phyloP scores from a whole-genome alignment of 352 stramenopile genomes.

The Globisporangium splendens region DNA sequence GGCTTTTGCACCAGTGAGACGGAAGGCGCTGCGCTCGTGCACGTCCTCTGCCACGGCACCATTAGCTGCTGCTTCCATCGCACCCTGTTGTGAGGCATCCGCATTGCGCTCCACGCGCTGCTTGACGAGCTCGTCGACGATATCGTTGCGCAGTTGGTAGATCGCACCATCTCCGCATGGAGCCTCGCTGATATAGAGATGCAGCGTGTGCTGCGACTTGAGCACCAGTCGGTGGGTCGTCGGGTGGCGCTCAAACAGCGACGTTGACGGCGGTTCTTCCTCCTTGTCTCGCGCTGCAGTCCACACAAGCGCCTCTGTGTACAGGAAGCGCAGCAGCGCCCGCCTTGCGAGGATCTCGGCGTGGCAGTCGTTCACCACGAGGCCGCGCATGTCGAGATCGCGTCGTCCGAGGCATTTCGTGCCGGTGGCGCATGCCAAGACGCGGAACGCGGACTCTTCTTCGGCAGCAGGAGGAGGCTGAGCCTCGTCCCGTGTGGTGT shows the following conservation, averaged over 20 bases:
- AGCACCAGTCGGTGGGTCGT: conserved; percentile 39
- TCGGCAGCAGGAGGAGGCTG: not conserved
- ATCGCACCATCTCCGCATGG: conserved; percentile 94
- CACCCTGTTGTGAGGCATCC: not conserved
- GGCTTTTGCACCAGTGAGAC: conserved; percentile 62
- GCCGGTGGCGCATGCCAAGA: conserved; percentile 56
- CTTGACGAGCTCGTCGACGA: conserved; percentile 59
- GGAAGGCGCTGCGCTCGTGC: conserved; percentile 36
- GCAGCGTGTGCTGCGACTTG: conserved; percentile 61
- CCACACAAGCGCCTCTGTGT: conserved; percentile 63
- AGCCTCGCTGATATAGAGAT: conserved; percentile 91
- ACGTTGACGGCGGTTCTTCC: conserved; percentile 13
- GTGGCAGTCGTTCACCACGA: conserved; percentile 91
- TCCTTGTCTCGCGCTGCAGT: conserved; percentile 5
- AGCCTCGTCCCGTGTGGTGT: not conserved
- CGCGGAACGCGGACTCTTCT: conserved; percentile 22
- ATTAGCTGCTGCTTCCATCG: not conserved
- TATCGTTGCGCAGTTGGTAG: conserved; percentile 77
- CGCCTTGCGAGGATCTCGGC: conserved; percentile 89
- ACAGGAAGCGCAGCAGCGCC: conserved; percentile 84
- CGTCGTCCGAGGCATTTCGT: conserved; percentile 79
- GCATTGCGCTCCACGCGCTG: conserved; percentile 26
- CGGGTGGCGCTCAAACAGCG: conserved; percentile 42
- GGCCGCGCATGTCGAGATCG: conserved; percentile 61
- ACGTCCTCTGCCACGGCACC: conserved; percentile 3